A percentile compares a stretch with the other conserved stretches of the same genome.
Evolutionary conservation across 495 filamentous ascomycete genomes (phyloP).

Genomic region (Hyphodiscus hymeniophilus): DNA sequence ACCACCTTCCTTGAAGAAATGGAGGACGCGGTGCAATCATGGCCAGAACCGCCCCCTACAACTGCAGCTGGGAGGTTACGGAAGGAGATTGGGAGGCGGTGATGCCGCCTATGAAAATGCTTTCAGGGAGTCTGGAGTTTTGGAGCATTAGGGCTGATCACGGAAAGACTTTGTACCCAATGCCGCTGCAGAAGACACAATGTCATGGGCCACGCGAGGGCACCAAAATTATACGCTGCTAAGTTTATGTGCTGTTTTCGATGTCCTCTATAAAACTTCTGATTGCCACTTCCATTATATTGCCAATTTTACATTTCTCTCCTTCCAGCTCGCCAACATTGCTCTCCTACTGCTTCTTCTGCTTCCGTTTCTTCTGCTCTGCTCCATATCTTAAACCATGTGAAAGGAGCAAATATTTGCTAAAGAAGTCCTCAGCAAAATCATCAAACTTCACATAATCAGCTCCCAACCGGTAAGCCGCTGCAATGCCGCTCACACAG

Average conservation of each 20-base stretch:
- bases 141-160: not conserved
- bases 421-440: conserved; percentile 50
- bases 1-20: conserved; percentile 81
- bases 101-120: conserved; percentile 8
- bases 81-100: conserved; percentile 49
- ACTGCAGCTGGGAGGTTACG: conserved; percentile 66
- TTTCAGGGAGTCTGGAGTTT: conserved; percentile 7
- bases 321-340: too few relatives aligned
- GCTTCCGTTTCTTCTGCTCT: conserved; percentile 18
- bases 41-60: conserved; percentile 65
- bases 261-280: too few relatives aligned
- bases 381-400: conserved; percentile 32
- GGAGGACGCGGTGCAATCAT: conserved; percentile 66
- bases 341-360: conserved; percentile 3
- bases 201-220: too few relatives aligned
- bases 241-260: too few relatives aligned
- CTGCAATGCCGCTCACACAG: conserved; percentile 68
- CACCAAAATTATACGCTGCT: too few relatives aligned
- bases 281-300: too few relatives aligned
- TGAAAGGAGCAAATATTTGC: conserved; percentile 44
- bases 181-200: not conserved
- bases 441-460: conserved; percentile 60
- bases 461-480: conserved; percentile 69
- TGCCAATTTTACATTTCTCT: too few relatives aligned
- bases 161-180: not conserved